Evolutionary conservation across 352 stramenopile species (phyloP).

Genomic region (Phytophthora idaei): DNA sequence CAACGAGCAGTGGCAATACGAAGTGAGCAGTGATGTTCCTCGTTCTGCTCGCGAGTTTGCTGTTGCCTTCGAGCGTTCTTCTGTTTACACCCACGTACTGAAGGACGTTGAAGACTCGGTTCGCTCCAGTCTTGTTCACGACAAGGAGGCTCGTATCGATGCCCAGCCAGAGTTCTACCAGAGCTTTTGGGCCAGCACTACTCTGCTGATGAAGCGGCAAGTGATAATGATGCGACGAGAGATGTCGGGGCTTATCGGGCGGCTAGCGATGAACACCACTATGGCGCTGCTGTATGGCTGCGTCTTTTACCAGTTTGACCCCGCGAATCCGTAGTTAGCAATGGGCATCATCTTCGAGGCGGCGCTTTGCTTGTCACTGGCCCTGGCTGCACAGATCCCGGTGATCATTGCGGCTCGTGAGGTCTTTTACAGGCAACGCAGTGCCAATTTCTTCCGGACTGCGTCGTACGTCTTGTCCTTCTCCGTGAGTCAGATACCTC

Average conservation of each 20-base stretch:
- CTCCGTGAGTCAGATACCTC: slow-evolving; percentile 16
- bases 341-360: slow-evolving; percentile 29
- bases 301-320: slow-evolving; percentile 31
- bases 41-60: slow-evolving; percentile 16
- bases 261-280: slow-evolving; percentile 20
- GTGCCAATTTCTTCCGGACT: not conserved
- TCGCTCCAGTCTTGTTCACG: not conserved
- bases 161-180: slow-evolving; percentile 21
- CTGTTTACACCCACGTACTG: not conserved
- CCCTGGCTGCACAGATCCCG: slow-evolving; percentile 15
- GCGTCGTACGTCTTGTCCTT: slow-evolving; percentile 24
- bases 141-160: not conserved
- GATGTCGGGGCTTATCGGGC: slow-evolving; percentile 15
- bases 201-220: slow-evolving; percentile 19
- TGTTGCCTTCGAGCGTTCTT: slow-evolving; percentile 12
- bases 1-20: slow-evolving; percentile 42
- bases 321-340: slow-evolving; percentile 10
- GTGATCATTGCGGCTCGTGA: slow-evolving; percentile 18
- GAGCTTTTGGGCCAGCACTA: slow-evolving; percentile 22
- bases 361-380: slow-evolving; percentile 20
- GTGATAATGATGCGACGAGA: slow-evolving; percentile 18
- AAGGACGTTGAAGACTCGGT: slow-evolving; percentile 7
- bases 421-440: not conserved
- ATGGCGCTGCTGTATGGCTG: slow-evolving; percentile 25
- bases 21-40: slow-evolving; percentile 15